Conservation (phyloP, 2,329 filamentous ascomycete species). For the Calonectria multiphialidica region DNA sequence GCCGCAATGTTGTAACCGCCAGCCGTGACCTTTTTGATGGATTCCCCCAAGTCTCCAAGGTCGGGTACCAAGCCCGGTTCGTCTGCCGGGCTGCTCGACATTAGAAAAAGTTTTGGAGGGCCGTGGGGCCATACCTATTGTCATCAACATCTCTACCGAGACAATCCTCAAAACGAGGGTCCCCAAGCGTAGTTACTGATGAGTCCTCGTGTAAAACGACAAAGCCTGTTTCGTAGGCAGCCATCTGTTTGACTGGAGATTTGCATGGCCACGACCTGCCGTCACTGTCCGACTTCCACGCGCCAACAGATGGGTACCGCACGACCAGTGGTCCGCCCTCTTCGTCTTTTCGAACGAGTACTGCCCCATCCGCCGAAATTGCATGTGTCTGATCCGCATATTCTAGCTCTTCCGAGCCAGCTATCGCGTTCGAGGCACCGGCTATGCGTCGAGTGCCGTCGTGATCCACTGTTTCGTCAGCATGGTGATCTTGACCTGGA, state of each 20-base stretch:
- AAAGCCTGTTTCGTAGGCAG: constrained; percentile 63
- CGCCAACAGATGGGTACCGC: constrained; percentile 39
- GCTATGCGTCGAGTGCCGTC: constrained; percentile 37
- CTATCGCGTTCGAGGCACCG: constrained; percentile 14
- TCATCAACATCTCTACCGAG: constrained; percentile 63
- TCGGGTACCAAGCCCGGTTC: constrained; percentile 60
- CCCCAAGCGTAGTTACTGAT: constrained; percentile 67
- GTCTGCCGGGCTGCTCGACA: constrained; percentile 55
- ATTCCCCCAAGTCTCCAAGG: constrained; percentile 63
- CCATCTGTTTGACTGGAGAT: constrained; percentile 53
- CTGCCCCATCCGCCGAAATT: constrained; percentile 31
- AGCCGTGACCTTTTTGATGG: constrained; percentile 65
- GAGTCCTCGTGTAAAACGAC: constrained; percentile 57
- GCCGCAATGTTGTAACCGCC: constrained; percentile 70
- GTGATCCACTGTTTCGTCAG: constrained; percentile 32
- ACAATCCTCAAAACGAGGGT: constrained; percentile 67
- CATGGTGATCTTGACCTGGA: neutral
- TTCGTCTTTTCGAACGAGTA: constrained; percentile 1
- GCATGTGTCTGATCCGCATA: constrained; percentile 26
- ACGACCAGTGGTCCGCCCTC: constrained; percentile 13
- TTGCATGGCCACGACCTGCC: constrained; percentile 38
- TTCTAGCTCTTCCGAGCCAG: neutral
- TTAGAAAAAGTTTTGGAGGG: constrained; percentile 16
- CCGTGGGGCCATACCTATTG: constrained; percentile 47
- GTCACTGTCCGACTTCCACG: constrained; percentile 23